Percentiles rank a stretch among this genome's conserved stretches.
Conservation (phyloP, 495 filamentous ascomycete genomes). For the Penicillium pancosmium region DNA sequence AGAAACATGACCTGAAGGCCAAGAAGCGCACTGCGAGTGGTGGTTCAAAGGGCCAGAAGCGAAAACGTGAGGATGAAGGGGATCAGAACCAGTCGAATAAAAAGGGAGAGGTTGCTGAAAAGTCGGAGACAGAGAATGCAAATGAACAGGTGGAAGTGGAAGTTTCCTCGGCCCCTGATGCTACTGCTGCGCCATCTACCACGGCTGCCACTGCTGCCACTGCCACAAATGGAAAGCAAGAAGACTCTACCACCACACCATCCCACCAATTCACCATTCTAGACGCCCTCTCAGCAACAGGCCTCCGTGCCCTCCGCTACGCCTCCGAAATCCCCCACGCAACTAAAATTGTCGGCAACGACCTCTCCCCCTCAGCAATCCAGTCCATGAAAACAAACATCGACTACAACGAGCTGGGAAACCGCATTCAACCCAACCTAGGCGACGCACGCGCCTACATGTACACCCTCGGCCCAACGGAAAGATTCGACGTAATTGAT, state of each 20-base stretch:
- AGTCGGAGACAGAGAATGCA: constrained; percentile 14
- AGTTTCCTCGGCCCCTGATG: not conserved
- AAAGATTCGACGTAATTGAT: constrained; percentile 87
- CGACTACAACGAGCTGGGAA: constrained; percentile 71
- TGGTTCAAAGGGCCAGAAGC: constrained; percentile 55
- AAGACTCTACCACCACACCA: constrained; percentile 8
- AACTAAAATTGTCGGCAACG: constrained; percentile 85
- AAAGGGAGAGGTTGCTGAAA: constrained; percentile 13
- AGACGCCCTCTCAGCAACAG: constrained; percentile 93
- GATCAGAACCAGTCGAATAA: constrained; percentile 16
- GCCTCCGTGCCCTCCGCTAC: constrained; percentile 89
- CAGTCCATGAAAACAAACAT: constrained; percentile 81
- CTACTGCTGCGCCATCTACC: not conserved
- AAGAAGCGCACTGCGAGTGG: constrained; percentile 38
- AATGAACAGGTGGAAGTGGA: constrained; percentile 10
- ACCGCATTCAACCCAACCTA: constrained; percentile 70
- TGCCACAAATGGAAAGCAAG: constrained; percentile 10
- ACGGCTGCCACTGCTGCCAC: not conserved
- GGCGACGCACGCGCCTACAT: constrained; percentile 89
- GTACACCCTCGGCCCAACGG: constrained; percentile 59
- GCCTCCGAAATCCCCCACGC: constrained; percentile 83
- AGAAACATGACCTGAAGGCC: constrained; percentile 38
- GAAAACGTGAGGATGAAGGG: constrained; percentile 42
- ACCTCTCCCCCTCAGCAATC: constrained; percentile 76
- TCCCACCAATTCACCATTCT: constrained; percentile 70